phyloP scores from a whole-genome alignment of 2,329 filamentous ascomycete species.

The Sporothrix globosa region DNA sequence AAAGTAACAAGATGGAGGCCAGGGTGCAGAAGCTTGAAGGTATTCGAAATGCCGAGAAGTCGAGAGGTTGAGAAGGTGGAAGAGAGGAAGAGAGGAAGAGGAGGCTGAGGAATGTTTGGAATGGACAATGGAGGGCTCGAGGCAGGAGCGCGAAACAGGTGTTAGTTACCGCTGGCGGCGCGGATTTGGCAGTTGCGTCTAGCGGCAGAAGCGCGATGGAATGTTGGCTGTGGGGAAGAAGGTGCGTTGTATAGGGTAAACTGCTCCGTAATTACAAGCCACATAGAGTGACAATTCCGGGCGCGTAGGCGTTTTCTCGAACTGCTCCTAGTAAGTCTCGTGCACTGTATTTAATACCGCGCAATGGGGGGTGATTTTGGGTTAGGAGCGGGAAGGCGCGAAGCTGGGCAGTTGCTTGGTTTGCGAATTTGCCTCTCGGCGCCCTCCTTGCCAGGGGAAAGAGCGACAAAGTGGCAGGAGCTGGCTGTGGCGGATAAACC shows the following conservation, averaged over 20 bases:
- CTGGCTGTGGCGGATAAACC: background rate
- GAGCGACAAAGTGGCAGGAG: background rate
- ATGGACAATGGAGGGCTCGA: background rate
- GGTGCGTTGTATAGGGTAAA: background rate
- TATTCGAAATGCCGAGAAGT: background rate
- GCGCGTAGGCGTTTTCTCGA: background rate
- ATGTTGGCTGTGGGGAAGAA: background rate
- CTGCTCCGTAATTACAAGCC: background rate
- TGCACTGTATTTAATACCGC: background rate
- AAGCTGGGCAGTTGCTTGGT: constrained; percentile 22
- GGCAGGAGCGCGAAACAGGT: background rate
- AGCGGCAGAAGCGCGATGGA: background rate
- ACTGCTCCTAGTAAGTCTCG: background rate
- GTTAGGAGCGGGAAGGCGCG: constrained; percentile 25
- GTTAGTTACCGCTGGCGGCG: constrained; percentile 2
- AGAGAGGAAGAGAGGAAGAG: background rate
- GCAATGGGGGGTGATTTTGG: background rate
- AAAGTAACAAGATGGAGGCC: background rate
- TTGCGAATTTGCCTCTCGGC: constrained; percentile 22
- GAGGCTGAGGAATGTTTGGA: constrained; percentile 8
- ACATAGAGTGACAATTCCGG: constrained; percentile 2
- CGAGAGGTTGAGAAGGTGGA: background rate
- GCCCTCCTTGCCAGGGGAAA: constrained; percentile 18
- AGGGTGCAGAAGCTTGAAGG: background rate
- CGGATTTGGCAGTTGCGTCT: constrained; percentile 12